These are phyloP conservation scores for Microstegium vimineum DNA, from an alignment of 176 grass and related monocot species.

Conservation along the genomic window DNA sequence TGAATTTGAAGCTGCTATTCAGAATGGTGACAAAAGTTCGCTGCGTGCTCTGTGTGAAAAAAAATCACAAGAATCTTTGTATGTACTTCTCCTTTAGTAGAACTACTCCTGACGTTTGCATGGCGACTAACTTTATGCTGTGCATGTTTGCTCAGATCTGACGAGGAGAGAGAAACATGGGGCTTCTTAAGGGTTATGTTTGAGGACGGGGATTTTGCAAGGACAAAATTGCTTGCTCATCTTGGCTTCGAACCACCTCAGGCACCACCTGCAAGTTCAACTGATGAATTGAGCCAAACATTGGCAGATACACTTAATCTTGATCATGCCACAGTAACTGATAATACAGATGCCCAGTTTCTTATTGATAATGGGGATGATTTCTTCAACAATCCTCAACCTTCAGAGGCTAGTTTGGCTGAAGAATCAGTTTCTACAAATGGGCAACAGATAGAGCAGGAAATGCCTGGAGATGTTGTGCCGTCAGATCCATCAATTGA, in stretches of 20 bases:
- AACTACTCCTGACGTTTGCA: background rate
- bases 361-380: constrained; percentile 83
- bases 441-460: constrained; percentile 44
- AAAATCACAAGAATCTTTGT: constrained; percentile 80
- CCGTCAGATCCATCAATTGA: constrained; percentile 62
- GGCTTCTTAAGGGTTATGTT: constrained; percentile 94
- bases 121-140: constrained; percentile 15
- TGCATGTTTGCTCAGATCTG: constrained; percentile 51
- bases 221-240: constrained; percentile 85
- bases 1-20: constrained; percentile 90
- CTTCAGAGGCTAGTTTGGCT: constrained; percentile 45
- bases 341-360: constrained; percentile 52
- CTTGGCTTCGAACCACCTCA: constrained; percentile 81
- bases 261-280: constrained; percentile 30
- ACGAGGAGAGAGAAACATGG: constrained; percentile 95
- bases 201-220: constrained; percentile 79
- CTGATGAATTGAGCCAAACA: constrained; percentile 60
- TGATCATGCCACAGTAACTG: constrained; percentile 37
- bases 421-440: constrained; percentile 51
- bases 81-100: constrained; percentile 27
- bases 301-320: constrained; percentile 67
- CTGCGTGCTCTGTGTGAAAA: constrained; percentile 78
- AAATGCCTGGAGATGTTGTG: constrained; percentile 45
- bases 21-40: constrained; percentile 83
- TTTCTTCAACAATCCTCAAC: constrained; percentile 94